These are phyloP conservation scores for Phytopythium cucurbitacearum DNA, from an alignment of 352 stramenopile species.

Conservation along the genomic window DNA sequence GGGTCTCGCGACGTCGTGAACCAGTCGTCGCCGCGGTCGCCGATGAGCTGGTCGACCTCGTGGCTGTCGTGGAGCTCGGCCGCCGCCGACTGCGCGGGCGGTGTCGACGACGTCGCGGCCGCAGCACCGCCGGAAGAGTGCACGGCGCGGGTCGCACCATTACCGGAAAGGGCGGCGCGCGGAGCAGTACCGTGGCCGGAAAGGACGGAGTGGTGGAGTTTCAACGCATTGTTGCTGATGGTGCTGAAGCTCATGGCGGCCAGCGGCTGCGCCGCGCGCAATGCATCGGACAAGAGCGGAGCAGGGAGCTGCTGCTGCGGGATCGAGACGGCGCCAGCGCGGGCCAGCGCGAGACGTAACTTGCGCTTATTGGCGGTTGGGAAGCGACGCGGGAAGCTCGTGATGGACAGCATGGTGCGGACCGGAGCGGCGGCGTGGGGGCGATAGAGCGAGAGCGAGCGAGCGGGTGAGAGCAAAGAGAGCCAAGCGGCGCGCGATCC, in stretches of 20 bases:
- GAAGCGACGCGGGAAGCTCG: conserved; percentile 77
- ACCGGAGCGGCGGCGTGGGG: not conserved
- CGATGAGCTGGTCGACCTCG: conserved; percentile 51
- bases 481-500: not conserved
- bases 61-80: conserved; percentile 15
- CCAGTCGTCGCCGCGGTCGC: conserved; percentile 60
- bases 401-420: conserved; percentile 72
- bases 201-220: no score
- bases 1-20: conserved; percentile 67
- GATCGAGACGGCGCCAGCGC: conserved; percentile 11
- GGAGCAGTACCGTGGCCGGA: no score
- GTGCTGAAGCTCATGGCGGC: no score
- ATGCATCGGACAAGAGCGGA: no score
- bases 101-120: conserved; percentile 11
- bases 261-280: no score
- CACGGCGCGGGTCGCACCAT: conserved; percentile 8
- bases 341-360: conserved; percentile 14
- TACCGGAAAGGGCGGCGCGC: no score
- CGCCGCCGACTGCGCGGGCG: conserved; percentile 13
- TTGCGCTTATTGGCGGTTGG: conserved; percentile 64
- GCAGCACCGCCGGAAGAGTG: not conserved
- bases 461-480: not conserved
- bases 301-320: no score
- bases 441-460: conserved; percentile 5
- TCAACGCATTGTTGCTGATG: no score